Base-by-base conservation (phyloP, 2,329 filamentous ascomycete genomes). In the Epichloe elymi region DNA sequence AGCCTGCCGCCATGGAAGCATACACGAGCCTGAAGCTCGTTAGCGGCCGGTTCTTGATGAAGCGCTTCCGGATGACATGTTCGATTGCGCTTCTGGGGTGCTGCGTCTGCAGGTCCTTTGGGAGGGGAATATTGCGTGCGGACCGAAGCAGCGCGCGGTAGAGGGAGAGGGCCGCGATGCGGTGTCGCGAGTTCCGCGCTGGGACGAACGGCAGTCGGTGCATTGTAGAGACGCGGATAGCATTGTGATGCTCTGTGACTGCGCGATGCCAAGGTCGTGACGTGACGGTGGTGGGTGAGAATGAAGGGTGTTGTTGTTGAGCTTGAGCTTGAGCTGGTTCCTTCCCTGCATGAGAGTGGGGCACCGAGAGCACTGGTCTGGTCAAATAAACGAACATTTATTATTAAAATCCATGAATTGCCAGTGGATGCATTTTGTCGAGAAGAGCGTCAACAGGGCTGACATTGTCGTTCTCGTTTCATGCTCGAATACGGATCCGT, bases 81-180 rank as follows among this genome's bases (percentile, higher is more conserved):
- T 70, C 55, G 8, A 49, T 47, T 4, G 51, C 20, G 38, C 14
- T 66, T 52, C 60, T 61, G 17, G 40, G 59, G 3, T 3, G 7
- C 10, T 6, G 3, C 2, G 5, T 35, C 60, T 35, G 55, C 4
- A 61, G 48, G 45, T 78, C 69, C 60, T 70, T 59, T 1, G 78
- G 74, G 2, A 86, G 66, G 1, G 74, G 67, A 36, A 85, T 67
- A 40, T 65, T 69, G 33, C 69, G 64, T 53, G 74, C 79, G 66
- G 79, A 75, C 55, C 73, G 73, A 49, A 88, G 68, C 51, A 91
- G 77, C 37, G 84, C 80, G 55, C 83, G 77, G 68, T 84, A 90
- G 46, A 91, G 79, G 48, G 85, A 83, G 55, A 86, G 74, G 61
- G 79, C 76, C 60, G 78, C 77, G 59, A 60, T 63, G 54, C 78